Conservation (phyloP, 169 alveolate genomes). For the Plasmodium coatneyi region DNA sequence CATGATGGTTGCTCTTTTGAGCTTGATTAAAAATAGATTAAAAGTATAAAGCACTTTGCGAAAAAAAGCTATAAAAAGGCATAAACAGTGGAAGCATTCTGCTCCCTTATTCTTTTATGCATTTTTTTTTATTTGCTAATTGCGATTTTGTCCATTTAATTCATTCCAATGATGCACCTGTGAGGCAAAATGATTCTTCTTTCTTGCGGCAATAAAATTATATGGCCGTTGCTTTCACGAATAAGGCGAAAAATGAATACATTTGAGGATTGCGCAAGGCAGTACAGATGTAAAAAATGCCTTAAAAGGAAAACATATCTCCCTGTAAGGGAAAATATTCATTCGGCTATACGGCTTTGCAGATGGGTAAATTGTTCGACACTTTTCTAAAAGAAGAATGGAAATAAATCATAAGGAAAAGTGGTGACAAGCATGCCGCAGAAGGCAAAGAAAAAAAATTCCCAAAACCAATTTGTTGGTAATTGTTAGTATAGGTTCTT, state of each 20-base stretch:
- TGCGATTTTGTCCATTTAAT: slow-evolving; percentile 4
- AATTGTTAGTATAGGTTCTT: too few relatives aligned
- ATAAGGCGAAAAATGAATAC: background rate
- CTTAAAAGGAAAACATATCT: background rate
- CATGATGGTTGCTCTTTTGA: background rate
- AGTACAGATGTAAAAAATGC: background rate
- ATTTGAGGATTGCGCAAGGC: background rate
- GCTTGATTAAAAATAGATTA: background rate
- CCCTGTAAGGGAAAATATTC: background rate
- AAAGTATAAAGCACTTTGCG: background rate
- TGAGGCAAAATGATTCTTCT: background rate
- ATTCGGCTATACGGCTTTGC: background rate
- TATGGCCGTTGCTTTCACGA: background rate
- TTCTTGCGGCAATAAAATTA: background rate
- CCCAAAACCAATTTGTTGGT: too few relatives aligned
- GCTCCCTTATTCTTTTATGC: background rate
- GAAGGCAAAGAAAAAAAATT: too few relatives aligned
- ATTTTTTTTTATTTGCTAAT: background rate
- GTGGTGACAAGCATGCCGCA: background rate
- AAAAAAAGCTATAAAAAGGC: background rate
- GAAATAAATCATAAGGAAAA: background rate
- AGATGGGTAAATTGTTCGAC: background rate
- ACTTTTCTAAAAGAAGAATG: background rate
- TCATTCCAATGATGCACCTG: background rate
- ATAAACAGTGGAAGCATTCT: background rate